Evolutionary conservation across 352 stramenopile species (phyloP), one percentile per base, ranked within the genome.

Genomic region (Globisporangium recalcitrans): DNA sequence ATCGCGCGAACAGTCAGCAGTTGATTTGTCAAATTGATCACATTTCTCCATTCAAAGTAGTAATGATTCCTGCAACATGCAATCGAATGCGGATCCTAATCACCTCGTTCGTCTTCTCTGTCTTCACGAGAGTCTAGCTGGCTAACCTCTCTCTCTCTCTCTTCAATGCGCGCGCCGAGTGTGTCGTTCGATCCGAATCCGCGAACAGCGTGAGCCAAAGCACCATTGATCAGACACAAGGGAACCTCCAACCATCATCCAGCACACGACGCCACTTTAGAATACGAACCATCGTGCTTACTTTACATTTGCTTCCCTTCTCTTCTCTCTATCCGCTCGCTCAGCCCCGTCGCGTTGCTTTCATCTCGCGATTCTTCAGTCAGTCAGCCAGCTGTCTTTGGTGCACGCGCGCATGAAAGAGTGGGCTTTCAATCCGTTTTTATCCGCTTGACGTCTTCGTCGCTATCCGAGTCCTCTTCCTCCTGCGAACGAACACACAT

Each of bases 301-400:
- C n/a, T 53, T 54, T 62, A 62, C 56, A 62, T 53, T 40, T 44
- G n/a, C 27, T 51, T 27, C 42, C 29, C n/a, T 24, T 48, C 21
- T 87, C 80, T 54, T 83, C 76, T 8, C 67, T 85, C 32, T 75
- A 86, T 42, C 80, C 72, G 24, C 59, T 76, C 19, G 80, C 77
- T n/a, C 78, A n/a, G 36, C 36, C 14, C 13, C 34, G 4, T 13
- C 19, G 34, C 13, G 13, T 8, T 42, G 34, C 11, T 4, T 44
- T n/a, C n/a, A n/a, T n/a, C n/a, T n/a, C 36, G 36, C 14, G 36
- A 44, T 44, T 44, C 5, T 44, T n/a, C 36, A 44, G 36, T 4
- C 36, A n/a, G 36, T n/a, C n/a, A n/a, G n/a, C n/a, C 14, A n/a
- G 36, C 4, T n/a, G 14, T 6, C 36, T n/a, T 44, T n/a, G 14